Evolutionary conservation across 805 yeast genomes (phyloP), one percentile per base, ranked within the genome.

Genomic region (Hagleromyces aurorensis): DNA sequence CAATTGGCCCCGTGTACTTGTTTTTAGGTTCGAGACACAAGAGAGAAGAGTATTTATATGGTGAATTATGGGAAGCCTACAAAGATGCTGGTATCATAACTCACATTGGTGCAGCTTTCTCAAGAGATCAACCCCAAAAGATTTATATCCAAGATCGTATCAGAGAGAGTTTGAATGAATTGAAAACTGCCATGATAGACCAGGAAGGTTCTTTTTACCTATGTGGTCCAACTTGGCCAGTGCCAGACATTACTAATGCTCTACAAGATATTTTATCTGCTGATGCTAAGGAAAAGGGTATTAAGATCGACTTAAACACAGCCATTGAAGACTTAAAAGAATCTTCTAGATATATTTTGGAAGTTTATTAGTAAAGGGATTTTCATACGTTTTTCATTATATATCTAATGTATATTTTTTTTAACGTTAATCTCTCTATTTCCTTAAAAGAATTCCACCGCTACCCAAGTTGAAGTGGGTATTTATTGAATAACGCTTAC

Each of bases 181-280:
- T 89, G 58, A 80, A 81, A 27, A 82, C 75, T 23, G 87, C 95
- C 29, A 74, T 89, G 59, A 79, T 77, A 24, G 62, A 65, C 40
- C 70, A 86, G 62, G 64, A 78, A 34, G 97, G 97, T 34, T 78
- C 86, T 15, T 89, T 89, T 72, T 89, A 89, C 64, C 69, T 89
- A 55, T 89, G 97, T 75, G 97, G 97, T 40, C 97, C 97, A 23
- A 89, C 96, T 2, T 89, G 97, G 97, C 97, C 97, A 19, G 96
- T 89, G 51, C 96, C 97, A 7, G 96, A 87, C 57, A 82, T 89
- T 48, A 82, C 95, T 30, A 80, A 78, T 24, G 94, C 95, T 48
- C 65, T 89, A 44, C 80, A 80, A 50, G 94, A 84, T 41, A 80
- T 89, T 45, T 69, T 86, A 29, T 58, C 59, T 14, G 69, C 70